Percentiles rank a stretch among this genome's conserved stretches.
phyloP scores from a whole-genome alignment of 1,139 yeast genomes.

The Sugiyamaella xylanicola region DNA sequence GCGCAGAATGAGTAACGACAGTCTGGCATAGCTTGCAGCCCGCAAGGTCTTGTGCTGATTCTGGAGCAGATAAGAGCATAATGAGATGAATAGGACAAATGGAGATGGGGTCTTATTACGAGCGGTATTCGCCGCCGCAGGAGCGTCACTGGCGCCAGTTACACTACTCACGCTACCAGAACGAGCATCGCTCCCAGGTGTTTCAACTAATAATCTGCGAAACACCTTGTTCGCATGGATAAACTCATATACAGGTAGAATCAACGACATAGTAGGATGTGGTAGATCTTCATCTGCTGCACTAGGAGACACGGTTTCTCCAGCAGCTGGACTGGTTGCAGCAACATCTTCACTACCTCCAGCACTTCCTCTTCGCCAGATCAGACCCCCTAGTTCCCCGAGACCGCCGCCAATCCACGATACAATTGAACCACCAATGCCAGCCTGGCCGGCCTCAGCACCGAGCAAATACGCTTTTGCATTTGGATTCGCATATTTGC shows the following conservation, averaged over 20 bases:
- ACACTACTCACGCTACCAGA: background rate
- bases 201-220: constrained; percentile 37
- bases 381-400: constrained; percentile 7
- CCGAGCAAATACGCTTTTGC: constrained; percentile 11
- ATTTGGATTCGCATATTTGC: constrained; percentile 26
- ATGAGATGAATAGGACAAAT: constrained; percentile 38
- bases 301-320: background rate
- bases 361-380: constrained; percentile 8
- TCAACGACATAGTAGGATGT: constrained; percentile 33
- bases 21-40: constrained; percentile 39
- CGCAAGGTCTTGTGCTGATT: constrained; percentile 38
- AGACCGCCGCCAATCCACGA: constrained; percentile 26
- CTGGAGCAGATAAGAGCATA: constrained; percentile 40
- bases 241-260: constrained; percentile 45
- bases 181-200: constrained; percentile 26
- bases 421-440: constrained; percentile 22
- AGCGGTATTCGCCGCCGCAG: background rate
- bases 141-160: constrained; percentile 1
- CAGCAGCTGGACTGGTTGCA: too few relatives aligned
- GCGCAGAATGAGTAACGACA: constrained; percentile 39
- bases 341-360: background rate
- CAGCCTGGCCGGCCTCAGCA: background rate
- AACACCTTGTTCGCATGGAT: constrained; percentile 42
- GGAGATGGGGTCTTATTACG: constrained; percentile 26
- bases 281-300: constrained; percentile 28